Base-by-base conservation (phyloP, 495 filamentous ascomycete species). In the Daldinia vernicosa region DNA sequence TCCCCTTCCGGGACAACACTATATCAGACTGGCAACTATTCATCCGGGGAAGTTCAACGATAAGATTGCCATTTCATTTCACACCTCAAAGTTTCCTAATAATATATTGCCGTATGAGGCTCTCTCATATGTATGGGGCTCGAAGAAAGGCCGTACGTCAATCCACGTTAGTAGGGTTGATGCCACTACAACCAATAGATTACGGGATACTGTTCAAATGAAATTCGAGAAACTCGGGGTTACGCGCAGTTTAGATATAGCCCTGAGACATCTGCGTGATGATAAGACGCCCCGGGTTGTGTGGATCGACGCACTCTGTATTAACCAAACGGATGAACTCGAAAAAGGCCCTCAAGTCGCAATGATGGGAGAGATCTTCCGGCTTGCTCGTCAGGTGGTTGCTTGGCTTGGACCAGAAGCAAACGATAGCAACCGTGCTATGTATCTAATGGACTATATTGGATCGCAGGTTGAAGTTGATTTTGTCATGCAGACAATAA, bases 281-380 rank as follows among this genome's bases (percentile, higher is more conserved):
- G 47, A 8, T n/a, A 24, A 72, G 6, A 7, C 35, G 17, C 28
- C 45, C 3, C 40, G 69, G 6, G 8, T 53, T 37, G 37, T 64
- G 28, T 72, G 64, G 64, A 50, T 67, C 5, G 69, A 72, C 45
- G 63, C 63, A 1, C 58, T 64, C 27, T 67, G 63, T 24, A 67
- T 67, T 22, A 30, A 67, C 27, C 64, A 72, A 60, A 17, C 12
- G 54, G 24, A 77, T 37, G 30, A 60, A 11, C 19, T 27, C 17
- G 76, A 78, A 66, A 79, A 74, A 60, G 61, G 67, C 12, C 59
- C 55, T 6, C 72, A 78, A 30, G 73, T 78, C 56, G 54, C 62
- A 5, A 70, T 72, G 35, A 76, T 77, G 75, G 72, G 53, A 11
- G 60, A 72, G 12, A 77, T 79, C 22, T 79, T 56, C 37, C 74